These are phyloP conservation scores for Hypoxylon subgilvum DNA, from an alignment of 495 filamentous ascomycete species.

Conservation along the genomic window DNA sequence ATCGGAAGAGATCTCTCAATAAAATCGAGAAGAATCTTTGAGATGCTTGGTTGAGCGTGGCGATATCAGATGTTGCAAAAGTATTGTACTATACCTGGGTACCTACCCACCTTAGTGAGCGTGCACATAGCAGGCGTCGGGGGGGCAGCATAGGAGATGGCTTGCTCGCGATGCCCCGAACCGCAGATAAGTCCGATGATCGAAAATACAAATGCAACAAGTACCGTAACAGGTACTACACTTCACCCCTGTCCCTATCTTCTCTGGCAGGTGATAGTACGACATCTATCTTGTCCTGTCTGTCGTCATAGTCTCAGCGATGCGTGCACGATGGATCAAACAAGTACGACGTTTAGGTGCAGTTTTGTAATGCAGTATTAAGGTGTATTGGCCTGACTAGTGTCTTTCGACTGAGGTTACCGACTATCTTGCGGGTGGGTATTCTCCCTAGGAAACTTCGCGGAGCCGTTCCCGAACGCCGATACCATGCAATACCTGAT, in stretches of 20 bases:
- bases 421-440: not conserved
- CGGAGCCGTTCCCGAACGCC: constrained; percentile 33
- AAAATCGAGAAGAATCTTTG: not conserved
- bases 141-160: not conserved
- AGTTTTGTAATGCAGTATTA: constrained; percentile 3
- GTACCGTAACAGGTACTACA: constrained; percentile 7
- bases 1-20: not conserved
- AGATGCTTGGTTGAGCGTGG: not conserved
- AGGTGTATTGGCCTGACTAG: constrained; percentile 5
- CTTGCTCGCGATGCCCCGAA: not conserved
- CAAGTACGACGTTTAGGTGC: constrained; percentile 2
- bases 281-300: not conserved
- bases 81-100: constrained; percentile 37
- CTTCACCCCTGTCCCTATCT: not conserved
- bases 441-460: not conserved
- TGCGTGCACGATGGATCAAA: not conserved
- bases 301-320: not conserved
- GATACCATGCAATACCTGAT: constrained; percentile 27
- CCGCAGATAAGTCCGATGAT: not conserved
- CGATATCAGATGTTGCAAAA: constrained; percentile 2
- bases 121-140: constrained; percentile 20
- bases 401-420: constrained; percentile 1
- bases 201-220: constrained; percentile 11
- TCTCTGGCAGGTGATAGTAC: constrained; percentile 1
- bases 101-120: too few species aligned